A percentile compares a stretch with the other conserved stretches of the same genome.
These are phyloP conservation scores for Trichoderma lentiforme DNA, from an alignment of 2,329 filamentous ascomycete species.

Conservation along the genomic window DNA sequence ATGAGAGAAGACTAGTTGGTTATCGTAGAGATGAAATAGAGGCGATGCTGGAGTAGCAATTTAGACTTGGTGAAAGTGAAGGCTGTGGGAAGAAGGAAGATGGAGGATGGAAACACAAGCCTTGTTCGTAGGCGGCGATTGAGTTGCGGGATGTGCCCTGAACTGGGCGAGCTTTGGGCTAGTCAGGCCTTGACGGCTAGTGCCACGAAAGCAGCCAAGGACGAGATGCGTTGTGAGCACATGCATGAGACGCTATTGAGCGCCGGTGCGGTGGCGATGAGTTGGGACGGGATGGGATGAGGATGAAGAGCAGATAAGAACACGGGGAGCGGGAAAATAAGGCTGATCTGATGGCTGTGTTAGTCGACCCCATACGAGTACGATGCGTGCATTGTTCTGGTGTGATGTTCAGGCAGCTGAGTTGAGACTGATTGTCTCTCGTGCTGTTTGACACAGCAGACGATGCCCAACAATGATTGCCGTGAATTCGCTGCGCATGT, in stretches of 20 bases:
- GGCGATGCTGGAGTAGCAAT: background rate
- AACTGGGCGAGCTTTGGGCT: background rate
- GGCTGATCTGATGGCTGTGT: background rate
- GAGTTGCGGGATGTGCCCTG: constrained; percentile 12
- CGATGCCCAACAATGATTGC: background rate
- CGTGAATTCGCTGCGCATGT: background rate
- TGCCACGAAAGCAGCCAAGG: background rate
- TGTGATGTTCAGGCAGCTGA: background rate
- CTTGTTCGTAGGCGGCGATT: constrained; percentile 9
- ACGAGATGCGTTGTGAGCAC: constrained; percentile 14
- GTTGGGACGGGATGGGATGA: background rate
- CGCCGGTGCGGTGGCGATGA: background rate
- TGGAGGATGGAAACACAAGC: background rate
- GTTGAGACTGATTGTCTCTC: too few relatives aligned
- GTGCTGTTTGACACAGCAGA: background rate
- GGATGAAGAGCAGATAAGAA: background rate
- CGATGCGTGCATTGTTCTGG: background rate
- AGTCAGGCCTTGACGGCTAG: constrained; percentile 10
- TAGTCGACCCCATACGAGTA: too few relatives aligned
- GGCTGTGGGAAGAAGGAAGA: background rate
- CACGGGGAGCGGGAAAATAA: background rate
- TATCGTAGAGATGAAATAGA: background rate
- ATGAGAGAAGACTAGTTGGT: background rate
- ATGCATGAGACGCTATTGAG: constrained; percentile 15
- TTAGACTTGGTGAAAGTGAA: background rate